phyloP scores from a whole-genome alignment of 1,139 yeast species.

The Yamadazyma diospyri region DNA sequence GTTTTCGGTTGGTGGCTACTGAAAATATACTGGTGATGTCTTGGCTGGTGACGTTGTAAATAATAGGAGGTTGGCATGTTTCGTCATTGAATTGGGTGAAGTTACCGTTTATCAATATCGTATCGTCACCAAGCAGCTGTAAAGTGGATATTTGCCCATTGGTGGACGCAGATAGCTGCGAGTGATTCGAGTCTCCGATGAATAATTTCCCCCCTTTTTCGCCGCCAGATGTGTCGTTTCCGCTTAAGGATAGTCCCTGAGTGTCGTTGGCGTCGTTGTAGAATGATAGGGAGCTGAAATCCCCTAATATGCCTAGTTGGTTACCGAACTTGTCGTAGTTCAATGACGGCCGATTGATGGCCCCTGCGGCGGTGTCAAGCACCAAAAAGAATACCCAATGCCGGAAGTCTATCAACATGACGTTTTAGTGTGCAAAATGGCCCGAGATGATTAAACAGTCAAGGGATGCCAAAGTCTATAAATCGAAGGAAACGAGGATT shows the following conservation, averaged over 20 bases:
- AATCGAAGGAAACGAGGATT: too few species aligned
- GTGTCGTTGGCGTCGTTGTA: conserved; percentile 54
- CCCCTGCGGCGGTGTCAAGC: not conserved
- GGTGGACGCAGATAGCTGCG: conserved; percentile 26
- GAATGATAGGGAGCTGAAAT: conserved; percentile 57
- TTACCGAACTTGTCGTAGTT: conserved; percentile 24
- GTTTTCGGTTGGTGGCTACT: not conserved
- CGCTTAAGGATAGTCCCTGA: conserved; percentile 8
- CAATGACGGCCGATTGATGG: conserved; percentile 3
- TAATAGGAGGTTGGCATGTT: conserved; percentile 48
- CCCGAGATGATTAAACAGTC: too few species aligned
- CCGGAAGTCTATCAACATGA: not conserved
- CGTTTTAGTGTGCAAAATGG: too few species aligned
- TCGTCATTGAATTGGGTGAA: conserved; percentile 31
- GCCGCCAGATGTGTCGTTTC: conserved; percentile 2
- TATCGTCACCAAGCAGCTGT: conserved; percentile 22
- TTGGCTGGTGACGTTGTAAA: conserved; percentile 48
- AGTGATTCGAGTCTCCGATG: conserved; percentile 27
- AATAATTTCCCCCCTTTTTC: conserved; percentile 21
- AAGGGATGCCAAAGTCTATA: too few species aligned
- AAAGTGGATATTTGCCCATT: conserved; percentile 35
- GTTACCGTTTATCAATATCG: conserved; percentile 46
- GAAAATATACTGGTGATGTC: conserved; percentile 36
- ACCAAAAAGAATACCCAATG: not conserved
- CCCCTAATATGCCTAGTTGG: conserved; percentile 61